Base-by-base conservation (phyloP, 345 rosid genomes). In the Eutrema japonicum region DNA sequence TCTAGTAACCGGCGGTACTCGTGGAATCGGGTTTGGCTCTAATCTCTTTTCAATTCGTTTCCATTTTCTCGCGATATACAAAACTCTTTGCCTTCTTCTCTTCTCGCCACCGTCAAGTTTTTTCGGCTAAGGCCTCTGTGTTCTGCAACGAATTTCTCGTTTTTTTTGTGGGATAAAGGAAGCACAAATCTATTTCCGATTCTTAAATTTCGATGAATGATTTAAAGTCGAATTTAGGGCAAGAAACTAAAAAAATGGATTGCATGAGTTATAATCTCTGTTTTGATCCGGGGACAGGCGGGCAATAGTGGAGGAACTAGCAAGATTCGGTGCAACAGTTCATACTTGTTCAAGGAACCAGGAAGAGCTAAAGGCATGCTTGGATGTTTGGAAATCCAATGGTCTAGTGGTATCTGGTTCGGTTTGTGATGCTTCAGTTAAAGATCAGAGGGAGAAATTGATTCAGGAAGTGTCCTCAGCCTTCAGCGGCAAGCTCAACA, bases 1-100 rank as follows among this genome's bases (percentile, higher is more conserved):
- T 77, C 85, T 92, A 3, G 92, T 89, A 64, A 88, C 96, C 60
- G 97, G 97, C 26, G 96, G 96, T 52, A 89, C 97, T 59, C 92
- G 96, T 51, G 97, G 97, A 56, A 92, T 92, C 52, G 96, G 97
- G 97, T 87, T 36, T 66, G 64, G 1, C 18, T 62, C 72, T 47
- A 4, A 2, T 42, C 66, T 38, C 13, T 36, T 46, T 47, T 12
- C 36, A 5, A 70, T 63, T 41, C 42, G 38, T 9, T 64, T 18
- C 29, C 51, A 53, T 48, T 38, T 2, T 43, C 46, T 50, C 52
- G 27, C 67, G 51, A 46, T 33, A 41, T 18, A 27, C 8, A 13
- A 18, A 53, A 64, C 64, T 38, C 45, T 13, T 14, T 14, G 10
- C 52, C 22, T 27, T 8, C 43, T 12, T 48, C 30, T 33, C 16